Percentiles rank a stretch among this genome's conserved stretches.
Conservation (phyloP, 176 grass and related monocot species). For the Guadua angustifolia region DNA sequence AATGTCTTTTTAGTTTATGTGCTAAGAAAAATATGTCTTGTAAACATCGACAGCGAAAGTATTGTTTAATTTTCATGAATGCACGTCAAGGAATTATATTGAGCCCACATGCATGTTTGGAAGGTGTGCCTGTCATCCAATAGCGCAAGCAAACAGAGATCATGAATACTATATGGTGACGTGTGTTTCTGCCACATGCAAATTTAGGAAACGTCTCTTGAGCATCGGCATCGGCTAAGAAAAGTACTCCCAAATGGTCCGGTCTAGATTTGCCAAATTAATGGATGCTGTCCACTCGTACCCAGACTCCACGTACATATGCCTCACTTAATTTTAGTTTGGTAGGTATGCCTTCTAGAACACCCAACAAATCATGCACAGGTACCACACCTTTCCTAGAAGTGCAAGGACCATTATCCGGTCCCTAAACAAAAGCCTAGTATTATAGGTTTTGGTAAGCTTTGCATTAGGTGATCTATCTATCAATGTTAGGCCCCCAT, state of each 20-base stretch:
- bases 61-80: too few relatives aligned
- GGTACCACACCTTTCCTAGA: too few relatives aligned
- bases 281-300: neutral
- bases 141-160: neutral
- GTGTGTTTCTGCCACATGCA: neutral
- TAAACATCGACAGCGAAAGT: too few relatives aligned
- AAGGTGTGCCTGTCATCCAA: neutral
- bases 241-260: neutral
- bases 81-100: too few relatives aligned
- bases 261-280: neutral
- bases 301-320: neutral
- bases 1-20: too few relatives aligned
- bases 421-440: neutral
- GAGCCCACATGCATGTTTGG: neutral
- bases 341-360: conserved; percentile 36
- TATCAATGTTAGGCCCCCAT: neutral
- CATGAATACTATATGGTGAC: neutral
- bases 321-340: neutral
- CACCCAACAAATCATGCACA: neutral
- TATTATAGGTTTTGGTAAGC: conserved; percentile 9
- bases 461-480: neutral
- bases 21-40: too few relatives aligned
- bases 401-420: neutral
- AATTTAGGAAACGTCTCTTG: neutral
- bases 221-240: neutral